Percentiles rank a stretch among this genome's conserved stretches.
phyloP scores from a whole-genome alignment of 371 early-diverging fungal genomes.

The Mucor plumbeus region DNA sequence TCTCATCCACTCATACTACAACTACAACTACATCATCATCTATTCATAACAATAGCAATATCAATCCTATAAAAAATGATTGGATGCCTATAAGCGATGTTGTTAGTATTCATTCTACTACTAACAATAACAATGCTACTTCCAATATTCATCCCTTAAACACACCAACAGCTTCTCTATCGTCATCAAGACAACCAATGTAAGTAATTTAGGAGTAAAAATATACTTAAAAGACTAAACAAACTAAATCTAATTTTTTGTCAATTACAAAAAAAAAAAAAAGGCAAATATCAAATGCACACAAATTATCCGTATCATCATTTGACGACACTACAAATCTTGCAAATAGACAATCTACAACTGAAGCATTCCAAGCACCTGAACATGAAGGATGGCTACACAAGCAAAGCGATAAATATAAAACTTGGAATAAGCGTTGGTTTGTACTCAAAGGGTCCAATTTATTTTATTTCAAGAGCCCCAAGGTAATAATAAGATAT shows the following conservation, averaged over 20 bases:
- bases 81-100: constrained; percentile 13
- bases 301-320: constrained; percentile 41
- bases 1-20: background rate
- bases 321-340: constrained; percentile 24
- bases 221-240: background rate
- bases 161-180: constrained; percentile 14
- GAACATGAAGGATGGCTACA: constrained; percentile 68
- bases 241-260: background rate
- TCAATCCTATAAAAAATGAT: constrained; percentile 2
- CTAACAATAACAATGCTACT: background rate
- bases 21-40: background rate
- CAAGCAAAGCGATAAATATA: constrained; percentile 70
- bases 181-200: constrained; percentile 23
- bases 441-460: constrained; percentile 69
- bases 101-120: background rate
- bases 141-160: constrained; percentile 6
- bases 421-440: constrained; percentile 74
- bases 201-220: constrained; percentile 14
- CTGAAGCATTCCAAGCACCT: constrained; percentile 42
- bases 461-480: constrained; percentile 68
- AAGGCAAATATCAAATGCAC: constrained; percentile 19
- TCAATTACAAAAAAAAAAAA: background rate
- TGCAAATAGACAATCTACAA: constrained; percentile 15
- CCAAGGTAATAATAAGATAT: constrained; percentile 39
- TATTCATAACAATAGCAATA: background rate